Evolutionary conservation across 179 eudicot species (phyloP), one percentile per base, ranked within the genome.

Genomic region (Camellia oleifera): DNA sequence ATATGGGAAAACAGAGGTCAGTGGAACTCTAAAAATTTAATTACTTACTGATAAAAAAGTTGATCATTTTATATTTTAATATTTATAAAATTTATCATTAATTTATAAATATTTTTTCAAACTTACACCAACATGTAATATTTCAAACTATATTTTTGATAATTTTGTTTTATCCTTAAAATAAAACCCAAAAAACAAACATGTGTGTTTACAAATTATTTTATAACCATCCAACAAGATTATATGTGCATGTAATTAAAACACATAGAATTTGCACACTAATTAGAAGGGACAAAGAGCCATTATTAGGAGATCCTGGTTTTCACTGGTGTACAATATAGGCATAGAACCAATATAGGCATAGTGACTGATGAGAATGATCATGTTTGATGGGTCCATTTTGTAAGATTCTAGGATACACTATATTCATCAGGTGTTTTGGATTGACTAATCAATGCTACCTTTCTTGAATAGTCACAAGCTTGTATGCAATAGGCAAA

Each of bases 361-460:
- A 72, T 72, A 45, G 62, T 54, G 45, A 52, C n/a, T 20, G 76
- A 72, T 52, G 45, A 72, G 45, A 53, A 53, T 72, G 62, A 54
- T 54, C 18, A 72, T 72, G n/a, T 23, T 32, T 3, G 45, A 72
- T 50, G 40, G 13, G 74, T 45, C 32, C 45, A n/a, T 46, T 15
- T 71, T 7, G 10, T 4, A 18, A 9, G 23, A 46, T 18, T 52
- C 23, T 20, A 18, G 54, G 12, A 32, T 46, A 52, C 40, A 32
- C 10, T 52, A n/a, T 1, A 72, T 72, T 50, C 57, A 72, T 72
- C 76, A 23, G 76, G 76, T 72, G 76, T 54, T 72, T 23, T 10
- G 76, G 76, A 54, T 54, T 54, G 76, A 72, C 76, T 52, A 26
- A 52, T 72, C 76, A 72, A 52, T 53, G 76, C 44, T 32, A 54